Evolutionary conservation across 768 basidiomycete genomes (phyloP), one percentile per base, ranked within the genome.

Genomic region (Mycena pura): DNA sequence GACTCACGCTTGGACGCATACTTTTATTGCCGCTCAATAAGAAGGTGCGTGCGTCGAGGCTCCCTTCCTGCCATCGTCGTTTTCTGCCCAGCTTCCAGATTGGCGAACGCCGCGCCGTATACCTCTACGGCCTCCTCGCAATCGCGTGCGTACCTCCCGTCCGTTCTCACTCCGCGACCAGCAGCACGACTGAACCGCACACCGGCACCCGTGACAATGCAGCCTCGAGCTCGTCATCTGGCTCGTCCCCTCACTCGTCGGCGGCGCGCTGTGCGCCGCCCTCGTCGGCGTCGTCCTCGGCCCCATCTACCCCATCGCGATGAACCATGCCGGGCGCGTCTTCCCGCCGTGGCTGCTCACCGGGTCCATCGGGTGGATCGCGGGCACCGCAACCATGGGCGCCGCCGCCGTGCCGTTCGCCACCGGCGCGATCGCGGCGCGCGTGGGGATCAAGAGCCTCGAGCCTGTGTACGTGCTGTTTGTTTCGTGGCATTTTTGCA

Each of bases 401-500:
- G 82, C 80, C 22, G 83, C 84, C 3, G 69, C 79, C 19, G 57
- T 85, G 5, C 85, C 84, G 6, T 86, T 85, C 69, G 72, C 83
- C 60, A 82, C 82, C 0, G 85, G 83, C 34, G 75, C 86, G 2
- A 80, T 92, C 21, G 83, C 91, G 5, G 79, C 81, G 22, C 85
- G 78, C 59, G 80, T 84, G 32, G 90, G 83, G 0, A 88, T 90
- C 39, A 74, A 77, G 57, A 84, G 79, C 64, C 70, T 89, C 57
- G 85, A 88, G 65, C 87, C 88, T 7, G 71, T 88, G 87, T 89
- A 62, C 70, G 86, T 53, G 48, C 32, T 43, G 39, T 36, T 70
- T 3, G 69, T 84, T 32, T 76, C 82, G 19, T n/a, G 69, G 72
- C 19, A 75, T 65, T 39, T 70, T 72, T 21, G 75, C 57, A 66